Base-by-base conservation (phyloP, 306 rosid species). In the Begonia masoniana region DNA sequence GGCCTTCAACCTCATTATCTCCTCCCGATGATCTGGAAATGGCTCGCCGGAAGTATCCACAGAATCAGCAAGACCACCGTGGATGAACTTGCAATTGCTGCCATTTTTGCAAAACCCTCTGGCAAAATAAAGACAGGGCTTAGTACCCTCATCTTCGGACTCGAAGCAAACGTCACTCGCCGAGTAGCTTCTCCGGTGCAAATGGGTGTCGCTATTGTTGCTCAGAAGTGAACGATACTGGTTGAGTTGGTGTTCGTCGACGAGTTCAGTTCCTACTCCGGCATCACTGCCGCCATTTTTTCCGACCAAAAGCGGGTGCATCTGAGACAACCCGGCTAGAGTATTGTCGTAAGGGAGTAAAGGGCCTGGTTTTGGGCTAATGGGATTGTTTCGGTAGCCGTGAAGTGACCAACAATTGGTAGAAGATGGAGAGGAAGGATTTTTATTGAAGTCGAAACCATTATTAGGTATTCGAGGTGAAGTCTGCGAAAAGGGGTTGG, bases 61-160 rank as follows among this genome's bases (percentile, higher is more conserved):
- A 12, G 82, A 60, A 64, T 86, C 95, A 15, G 50, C 58, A 43
- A 82, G 70, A 41, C 62, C 69, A n/a, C 77, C 71, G 68, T 87
- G 96, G 62, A 70, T 74, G 70, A 82, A 87, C 76, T 80, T 87
- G 70, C 96, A 87, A 66, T 68, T 74, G 58, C 63, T 52, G 6
- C 94, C 96, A 50, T 87, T 87, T 71, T 87, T 87, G 63, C 96
- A 87, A 54, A 78, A 80, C 21, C 96, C 96, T 49, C 84, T 71
- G 2, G 94, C 94, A 64, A 62, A 87, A 70, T 82, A 87, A 51
- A 87, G 88, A 56, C 96, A 87, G 0, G 85, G 82, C 75, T 78
- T 87, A 52, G 64, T 13, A 8, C 68, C 72, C 1, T 51, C 62
- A 11, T 80, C 96, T 10, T 83, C 96, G 10, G 72, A 50, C 41